These are phyloP conservation scores for Neofusicoccum kwambonambiense DNA, from an alignment of 2,329 filamentous ascomycete genomes.

Conservation along the genomic window DNA sequence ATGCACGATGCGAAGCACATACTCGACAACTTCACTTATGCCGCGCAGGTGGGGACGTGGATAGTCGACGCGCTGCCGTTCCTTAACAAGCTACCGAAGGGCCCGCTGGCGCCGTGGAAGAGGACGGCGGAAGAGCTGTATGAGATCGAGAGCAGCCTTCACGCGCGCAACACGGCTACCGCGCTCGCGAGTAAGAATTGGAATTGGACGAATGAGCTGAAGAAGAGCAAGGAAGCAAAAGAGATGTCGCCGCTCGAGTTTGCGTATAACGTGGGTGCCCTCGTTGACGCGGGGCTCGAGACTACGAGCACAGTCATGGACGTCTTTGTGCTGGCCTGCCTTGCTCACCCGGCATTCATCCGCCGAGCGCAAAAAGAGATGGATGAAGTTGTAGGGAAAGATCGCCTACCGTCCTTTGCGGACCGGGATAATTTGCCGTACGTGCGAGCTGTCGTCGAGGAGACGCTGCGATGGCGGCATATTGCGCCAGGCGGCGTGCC, in stretches of 20 bases:
- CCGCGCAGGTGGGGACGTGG: conserved; percentile 34
- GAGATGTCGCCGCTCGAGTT: conserved; percentile 22
- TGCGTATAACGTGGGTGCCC: conserved; percentile 23
- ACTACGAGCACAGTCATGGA: conserved; percentile 23
- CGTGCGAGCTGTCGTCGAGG: conserved; percentile 29
- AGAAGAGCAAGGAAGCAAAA: conserved; percentile 19
- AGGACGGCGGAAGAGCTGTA: conserved; percentile 23
- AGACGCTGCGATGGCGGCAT: conserved; percentile 30
- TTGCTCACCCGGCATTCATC: conserved; percentile 21
- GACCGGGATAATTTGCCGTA: conserved; percentile 30
- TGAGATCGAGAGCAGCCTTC: conserved; percentile 20
- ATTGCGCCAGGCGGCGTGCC: conserved; percentile 43
- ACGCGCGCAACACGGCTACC: conserved; percentile 23
- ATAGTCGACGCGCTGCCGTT: conserved; percentile 45
- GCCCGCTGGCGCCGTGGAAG: conserved; percentile 33
- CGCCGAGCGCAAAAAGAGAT: conserved; percentile 23
- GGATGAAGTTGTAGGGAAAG: conserved; percentile 24
- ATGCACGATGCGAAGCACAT: conserved; percentile 20
- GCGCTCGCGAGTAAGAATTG: conserved; percentile 21
- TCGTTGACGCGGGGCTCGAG: conserved; percentile 27
- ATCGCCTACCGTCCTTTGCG: conserved; percentile 23
- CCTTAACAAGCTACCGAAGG: conserved; percentile 41
- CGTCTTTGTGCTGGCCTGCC: conserved; percentile 23
- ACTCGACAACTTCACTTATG: conserved; percentile 22
- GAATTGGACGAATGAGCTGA: conserved; percentile 26